phyloP scores from a whole-genome alignment of 768 basidiomycete genomes.

The Tricholomella constricta region DNA sequence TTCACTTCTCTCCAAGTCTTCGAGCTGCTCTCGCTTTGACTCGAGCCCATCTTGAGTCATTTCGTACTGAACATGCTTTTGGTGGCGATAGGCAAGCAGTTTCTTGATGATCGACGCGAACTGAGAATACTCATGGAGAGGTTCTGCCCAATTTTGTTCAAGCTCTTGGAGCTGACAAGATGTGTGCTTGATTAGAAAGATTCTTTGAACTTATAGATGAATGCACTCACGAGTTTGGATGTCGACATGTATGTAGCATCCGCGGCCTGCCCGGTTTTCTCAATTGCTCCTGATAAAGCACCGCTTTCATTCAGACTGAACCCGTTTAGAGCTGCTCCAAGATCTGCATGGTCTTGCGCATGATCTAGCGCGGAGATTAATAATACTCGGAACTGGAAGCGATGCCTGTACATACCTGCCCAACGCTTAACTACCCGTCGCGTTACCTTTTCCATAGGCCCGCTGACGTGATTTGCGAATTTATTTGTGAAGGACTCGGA shows the following conservation, averaged over 20 bases:
- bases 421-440: slow-evolving; percentile 90
- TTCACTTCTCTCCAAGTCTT: slow-evolving; percentile 92
- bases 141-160: slow-evolving; percentile 94
- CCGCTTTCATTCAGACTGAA: slow-evolving; percentile 88
- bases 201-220: not conserved
- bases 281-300: slow-evolving; percentile 77
- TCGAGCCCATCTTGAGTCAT: slow-evolving; percentile 93
- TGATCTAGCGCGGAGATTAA: slow-evolving; percentile 49
- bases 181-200: slow-evolving; percentile 10
- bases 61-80: slow-evolving; percentile 97
- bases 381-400: slow-evolving; percentile 8
- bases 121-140: slow-evolving; percentile 92
- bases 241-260: slow-evolving; percentile 95
- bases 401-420: slow-evolving; percentile 63
- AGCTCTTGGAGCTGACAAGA: slow-evolving; percentile 80
- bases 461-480: slow-evolving; percentile 88
- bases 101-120: slow-evolving; percentile 95
- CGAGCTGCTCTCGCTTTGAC: slow-evolving; percentile 78
- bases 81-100: slow-evolving; percentile 91
- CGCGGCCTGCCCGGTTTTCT: slow-evolving; percentile 96
- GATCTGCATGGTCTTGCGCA: slow-evolving; percentile 85
- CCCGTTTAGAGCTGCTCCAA: slow-evolving; percentile 90
- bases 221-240: slow-evolving; percentile 69
- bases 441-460: slow-evolving; percentile 96
- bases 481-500: slow-evolving; percentile 96